Percentiles rank a stretch among this genome's conserved stretches.
Evolutionary conservation across 1,284 basidiomycete species (phyloP).

Genomic region (Apiotrichum siamense): DNA sequence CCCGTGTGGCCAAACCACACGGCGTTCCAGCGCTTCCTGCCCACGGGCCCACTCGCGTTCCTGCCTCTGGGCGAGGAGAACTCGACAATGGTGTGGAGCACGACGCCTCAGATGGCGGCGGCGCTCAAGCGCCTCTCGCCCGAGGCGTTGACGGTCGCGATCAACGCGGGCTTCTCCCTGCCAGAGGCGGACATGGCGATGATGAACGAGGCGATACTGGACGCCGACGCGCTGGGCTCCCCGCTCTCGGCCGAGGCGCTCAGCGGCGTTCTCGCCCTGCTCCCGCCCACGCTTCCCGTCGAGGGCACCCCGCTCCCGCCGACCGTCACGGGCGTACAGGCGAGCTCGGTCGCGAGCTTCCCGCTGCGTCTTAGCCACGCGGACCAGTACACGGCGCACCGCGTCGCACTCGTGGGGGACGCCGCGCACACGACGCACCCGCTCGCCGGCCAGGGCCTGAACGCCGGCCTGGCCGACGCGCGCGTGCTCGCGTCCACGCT

Average conservation of each 20-base stretch:
- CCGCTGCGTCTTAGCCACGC: conserved; percentile 84
- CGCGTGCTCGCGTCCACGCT: conserved; percentile 63
- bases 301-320: conserved; percentile 62
- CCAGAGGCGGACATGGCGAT: conserved; percentile 68
- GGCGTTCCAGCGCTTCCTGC: conserved; percentile 91
- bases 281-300: conserved; percentile 51
- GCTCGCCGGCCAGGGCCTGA: conserved; percentile 94
- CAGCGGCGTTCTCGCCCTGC: conserved; percentile 20
- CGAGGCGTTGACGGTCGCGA: conserved; percentile 62
- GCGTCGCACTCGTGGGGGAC: conserved; percentile 78
- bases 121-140: conserved; percentile 66
- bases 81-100: conserved; percentile 94
- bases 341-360: conserved; percentile 78
- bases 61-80: conserved; percentile 67
- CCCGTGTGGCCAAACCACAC: conserved; percentile 63
- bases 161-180: conserved; percentile 88
- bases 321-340: conserved; percentile 63
- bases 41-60: conserved; percentile 92
- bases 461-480: conserved; percentile 84
- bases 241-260: conserved; percentile 25
- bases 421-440: conserved; percentile 95
- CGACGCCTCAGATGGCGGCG: conserved; percentile 67
- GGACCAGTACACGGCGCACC: conserved; percentile 62
- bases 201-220: conserved; percentile 57
- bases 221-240: conserved; percentile 43